phyloP scores from a whole-genome alignment of 345 rosid genomes.

The Limnanthes douglasii region DNA sequence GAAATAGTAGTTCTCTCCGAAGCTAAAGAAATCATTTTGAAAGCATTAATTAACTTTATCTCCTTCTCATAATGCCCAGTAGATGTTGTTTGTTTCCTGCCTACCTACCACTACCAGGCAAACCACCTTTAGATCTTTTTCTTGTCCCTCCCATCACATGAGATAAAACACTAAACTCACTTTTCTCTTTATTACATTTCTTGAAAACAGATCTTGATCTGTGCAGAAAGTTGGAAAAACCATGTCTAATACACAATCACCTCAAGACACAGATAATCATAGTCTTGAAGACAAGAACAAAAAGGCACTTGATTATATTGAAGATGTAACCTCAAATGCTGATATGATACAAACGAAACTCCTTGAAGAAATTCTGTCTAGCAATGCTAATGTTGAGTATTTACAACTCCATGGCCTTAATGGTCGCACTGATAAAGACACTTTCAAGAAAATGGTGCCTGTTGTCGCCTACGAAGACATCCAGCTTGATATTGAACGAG shows the following conservation, averaged over 20 bases:
- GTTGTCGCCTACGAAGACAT: conserved; percentile 73
- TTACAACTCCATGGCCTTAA: conserved; percentile 48
- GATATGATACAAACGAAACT: conserved; percentile 59
- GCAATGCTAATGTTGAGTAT: conserved; percentile 89
- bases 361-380: conserved; percentile 64
- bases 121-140: too few relatives aligned
- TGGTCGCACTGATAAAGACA: conserved; percentile 42
- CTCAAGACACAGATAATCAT: conserved; percentile 13
- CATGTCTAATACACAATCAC: conserved; percentile 83
- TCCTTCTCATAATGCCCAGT: too few relatives aligned
- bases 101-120: too few relatives aligned
- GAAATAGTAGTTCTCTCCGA: too few relatives aligned
- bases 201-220: too few relatives aligned
- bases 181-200: too few relatives aligned
- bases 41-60: too few relatives aligned
- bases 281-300: conserved; percentile 42
- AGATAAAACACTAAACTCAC: too few relatives aligned
- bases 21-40: too few relatives aligned
- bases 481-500: conserved; percentile 65
- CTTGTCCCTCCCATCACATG: too few relatives aligned
- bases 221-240: background rate
- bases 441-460: conserved; percentile 69
- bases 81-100: too few relatives aligned
- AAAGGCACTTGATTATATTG: conserved; percentile 51
- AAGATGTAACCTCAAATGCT: conserved; percentile 54